A percentile compares a stretch with the other conserved stretches of the same genome.
These are phyloP conservation scores for Yueomyces sinensis DNA, from an alignment of 805 yeast genomes.

Conservation along the genomic window DNA sequence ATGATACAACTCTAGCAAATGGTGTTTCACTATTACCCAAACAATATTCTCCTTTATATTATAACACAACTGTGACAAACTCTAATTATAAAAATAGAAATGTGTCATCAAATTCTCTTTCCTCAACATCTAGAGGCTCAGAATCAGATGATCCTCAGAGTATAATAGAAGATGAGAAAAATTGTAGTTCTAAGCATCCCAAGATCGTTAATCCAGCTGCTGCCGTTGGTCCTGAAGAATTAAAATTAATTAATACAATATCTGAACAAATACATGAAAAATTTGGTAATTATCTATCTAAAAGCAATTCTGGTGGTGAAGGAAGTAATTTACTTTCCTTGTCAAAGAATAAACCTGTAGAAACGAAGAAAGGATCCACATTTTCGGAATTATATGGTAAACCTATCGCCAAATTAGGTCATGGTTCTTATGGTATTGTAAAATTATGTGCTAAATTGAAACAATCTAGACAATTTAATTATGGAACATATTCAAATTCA, in stretches of 20 bases:
- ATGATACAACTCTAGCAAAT: not conserved
- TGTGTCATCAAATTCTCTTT: not conserved
- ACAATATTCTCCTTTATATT: not conserved
- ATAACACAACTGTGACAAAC: not conserved
- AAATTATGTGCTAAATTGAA: constrained; percentile 54
- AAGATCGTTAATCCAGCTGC: constrained; percentile 21
- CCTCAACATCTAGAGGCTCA: not conserved
- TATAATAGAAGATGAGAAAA: not conserved
- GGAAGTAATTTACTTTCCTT: not conserved
- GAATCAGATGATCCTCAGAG: not conserved
- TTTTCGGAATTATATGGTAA: constrained; percentile 37
- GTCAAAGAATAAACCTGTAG: not conserved
- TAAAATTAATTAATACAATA: constrained; percentile 35
- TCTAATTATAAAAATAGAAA: not conserved
- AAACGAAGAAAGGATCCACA: constrained; percentile 3
- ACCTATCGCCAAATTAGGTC: constrained; percentile 45
- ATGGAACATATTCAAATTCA: constrained; percentile 54
- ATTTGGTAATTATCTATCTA: not conserved
- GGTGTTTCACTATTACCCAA: not conserved
- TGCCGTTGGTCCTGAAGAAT: constrained; percentile 40
- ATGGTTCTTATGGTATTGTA: constrained; percentile 96
- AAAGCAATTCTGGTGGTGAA: not conserved
- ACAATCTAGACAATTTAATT: constrained; percentile 1
- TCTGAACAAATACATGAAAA: constrained; percentile 34
- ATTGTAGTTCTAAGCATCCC: not conserved